Base-by-base conservation (phyloP, 2,329 filamentous ascomycete genomes). In the Leptodontidium sp. region DNA sequence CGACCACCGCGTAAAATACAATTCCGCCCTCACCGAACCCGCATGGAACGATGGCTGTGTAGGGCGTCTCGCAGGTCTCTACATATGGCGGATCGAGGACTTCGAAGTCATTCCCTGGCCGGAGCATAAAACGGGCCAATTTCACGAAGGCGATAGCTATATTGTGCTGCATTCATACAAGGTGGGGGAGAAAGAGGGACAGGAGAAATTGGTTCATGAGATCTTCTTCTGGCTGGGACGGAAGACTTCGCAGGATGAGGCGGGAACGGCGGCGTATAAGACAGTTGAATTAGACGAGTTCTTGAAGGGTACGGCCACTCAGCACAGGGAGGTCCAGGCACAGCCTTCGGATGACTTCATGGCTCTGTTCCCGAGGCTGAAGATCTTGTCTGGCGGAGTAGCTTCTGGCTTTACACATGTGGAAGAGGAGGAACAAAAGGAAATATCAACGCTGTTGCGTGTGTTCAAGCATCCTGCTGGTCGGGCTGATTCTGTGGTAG, bases 211-310 rank as follows among this genome's bases (percentile, higher is more conserved):
- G 4, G 81, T 80, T 52, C 89, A 91, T 73, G 88, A 91, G 61
- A 85, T 91, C 75, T 91, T 89, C 82, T 91, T 91, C 81, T 92
- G 89, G 89, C 83, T 91, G 0, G 90, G 90, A 4, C 82, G 79
- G 63, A 86, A 90, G 75, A 91, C 89, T 0, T 85, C 87, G 2
- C 88, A 91, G 79, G 90, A 91, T 71, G 90, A 92, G 79, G 88
- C 89, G 1, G 90, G 89, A 17, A 88, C 86, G 0, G 90, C 90
- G 0, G 89, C 90, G 1, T 90, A 92, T 80, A 92, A 91, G 81
- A 90, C 89, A 0, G 88, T 91, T 29, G 90, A 91, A 78, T 82
- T 92, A 17, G 90, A 91, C 73, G 89, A 91, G 78, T 91, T 90
- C 75, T 78, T 92, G 61, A 80, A 84, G 50, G 89, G 89, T 2